Conservation (phyloP, 2,329 filamentous ascomycete genomes). For the Metarhizium guizhouense region DNA sequence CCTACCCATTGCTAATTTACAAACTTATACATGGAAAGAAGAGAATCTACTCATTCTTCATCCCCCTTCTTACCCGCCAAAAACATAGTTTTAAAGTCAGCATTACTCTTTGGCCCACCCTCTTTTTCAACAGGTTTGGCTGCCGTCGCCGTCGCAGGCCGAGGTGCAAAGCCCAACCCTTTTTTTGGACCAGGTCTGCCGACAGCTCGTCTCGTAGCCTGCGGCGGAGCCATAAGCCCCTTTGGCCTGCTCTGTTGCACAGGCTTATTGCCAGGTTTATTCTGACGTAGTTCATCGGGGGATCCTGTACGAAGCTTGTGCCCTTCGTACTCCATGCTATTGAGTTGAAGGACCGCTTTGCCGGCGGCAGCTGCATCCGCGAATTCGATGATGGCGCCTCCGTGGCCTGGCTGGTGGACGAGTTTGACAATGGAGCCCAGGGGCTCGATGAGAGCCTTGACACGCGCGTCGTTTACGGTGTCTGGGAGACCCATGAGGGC, state of each 20-base stretch:
- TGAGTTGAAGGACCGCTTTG: constrained; percentile 54
- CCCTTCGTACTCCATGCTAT: constrained; percentile 46
- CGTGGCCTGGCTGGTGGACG: constrained; percentile 69
- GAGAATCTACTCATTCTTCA: not conserved
- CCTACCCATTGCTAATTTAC: not conserved
- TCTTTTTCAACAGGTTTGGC: constrained; percentile 7
- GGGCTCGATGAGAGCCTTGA: constrained; percentile 62
- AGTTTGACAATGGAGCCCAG: constrained; percentile 67
- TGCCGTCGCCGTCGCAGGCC: constrained; percentile 7
- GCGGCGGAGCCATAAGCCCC: constrained; percentile 35
- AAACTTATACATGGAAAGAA: not conserved
- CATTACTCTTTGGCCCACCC: constrained; percentile 40
- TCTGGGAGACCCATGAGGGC: constrained; percentile 82
- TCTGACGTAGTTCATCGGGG: constrained; percentile 43
- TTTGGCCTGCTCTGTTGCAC: constrained; percentile 2
- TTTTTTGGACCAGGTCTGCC: constrained; percentile 31
- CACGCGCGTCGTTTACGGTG: constrained; percentile 80
- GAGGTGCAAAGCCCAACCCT: constrained; percentile 33
- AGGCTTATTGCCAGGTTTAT: constrained; percentile 31
- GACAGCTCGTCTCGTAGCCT: constrained; percentile 32
- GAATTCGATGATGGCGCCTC: constrained; percentile 82
- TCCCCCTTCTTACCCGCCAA: constrained; percentile 17
- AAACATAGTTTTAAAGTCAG: constrained; percentile 49
- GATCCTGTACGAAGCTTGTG: constrained; percentile 45
- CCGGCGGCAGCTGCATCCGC: constrained; percentile 61